phyloP scores from a whole-genome alignment of 106 monocot species.

The Narthecium ossifragum region DNA sequence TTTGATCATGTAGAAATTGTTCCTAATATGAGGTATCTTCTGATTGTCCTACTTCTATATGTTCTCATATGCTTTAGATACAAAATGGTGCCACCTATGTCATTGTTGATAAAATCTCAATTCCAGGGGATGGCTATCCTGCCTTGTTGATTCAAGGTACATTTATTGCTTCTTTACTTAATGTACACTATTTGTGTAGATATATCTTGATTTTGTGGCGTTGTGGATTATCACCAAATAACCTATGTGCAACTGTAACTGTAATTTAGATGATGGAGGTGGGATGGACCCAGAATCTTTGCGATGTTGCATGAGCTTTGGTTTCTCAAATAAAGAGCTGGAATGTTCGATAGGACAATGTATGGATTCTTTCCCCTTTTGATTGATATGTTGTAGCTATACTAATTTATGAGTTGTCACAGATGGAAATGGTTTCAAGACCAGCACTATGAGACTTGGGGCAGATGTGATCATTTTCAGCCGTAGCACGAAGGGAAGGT shows the following conservation, averaged over 20 bases:
- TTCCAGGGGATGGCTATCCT: slow-evolving; percentile 27
- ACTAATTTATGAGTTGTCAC: not conserved
- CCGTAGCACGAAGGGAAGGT: slow-evolving; percentile 46
- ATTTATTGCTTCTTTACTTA: not conserved
- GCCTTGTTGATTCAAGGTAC: slow-evolving; percentile 74
- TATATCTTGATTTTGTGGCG: no score
- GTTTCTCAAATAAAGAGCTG: slow-evolving; percentile 79
- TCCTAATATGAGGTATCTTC: no score
- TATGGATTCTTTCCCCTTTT: slow-evolving; percentile 24
- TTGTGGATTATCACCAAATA: no score
- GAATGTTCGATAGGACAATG: slow-evolving; percentile 78
- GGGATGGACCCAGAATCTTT: slow-evolving; percentile 85
- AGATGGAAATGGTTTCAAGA: slow-evolving; percentile 99
- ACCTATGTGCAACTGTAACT: no score
- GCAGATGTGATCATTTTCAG: slow-evolving; percentile 85
- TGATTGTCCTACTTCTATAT: not conserved
- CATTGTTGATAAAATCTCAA: slow-evolving; percentile 42
- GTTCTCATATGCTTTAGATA: slow-evolving; percentile 30
- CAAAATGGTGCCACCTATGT: slow-evolving; percentile 78
- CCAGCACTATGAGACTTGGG: slow-evolving; percentile 94
- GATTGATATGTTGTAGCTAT: slow-evolving; percentile 6
- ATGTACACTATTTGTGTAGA: no score
- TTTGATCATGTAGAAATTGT: no score
- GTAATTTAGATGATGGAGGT: slow-evolving; percentile 72
- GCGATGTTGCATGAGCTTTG: slow-evolving; percentile 87